Base-by-base conservation (phyloP, 1,139 yeast species). In the Pichia sp. region DNA sequence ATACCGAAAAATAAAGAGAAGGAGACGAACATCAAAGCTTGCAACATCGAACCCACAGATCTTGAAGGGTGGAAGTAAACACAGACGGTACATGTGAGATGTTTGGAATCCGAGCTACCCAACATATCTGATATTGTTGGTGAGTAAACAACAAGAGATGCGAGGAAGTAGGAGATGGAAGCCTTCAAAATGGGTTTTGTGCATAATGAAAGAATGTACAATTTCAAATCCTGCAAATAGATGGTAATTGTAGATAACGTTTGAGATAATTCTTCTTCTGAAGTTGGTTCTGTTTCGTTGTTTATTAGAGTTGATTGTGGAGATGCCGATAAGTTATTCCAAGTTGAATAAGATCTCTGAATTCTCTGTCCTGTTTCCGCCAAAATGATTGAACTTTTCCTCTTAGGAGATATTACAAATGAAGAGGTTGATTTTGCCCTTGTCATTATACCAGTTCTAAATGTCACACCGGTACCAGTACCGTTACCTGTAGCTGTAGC, bases 41-140 rank as follows among this genome's bases (percentile, higher is more conserved):
- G 87, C 40, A 77, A 72, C 93, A 84, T 84, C 18, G 85, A 74
- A 0, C 95, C 95, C 39, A 74, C 72, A 1, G 93, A 71, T 35
- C 94, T 59, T 3, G 88, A 73, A 0, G 94, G 91, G 51, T 84
- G 93, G 62, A 85, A 84, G 56, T 85, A 85, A 3, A 84, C 93
- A 1, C 85, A 83, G 14, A 80, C 81, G 0, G 94, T 85, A 18
- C 94, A 86, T 7, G 81, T 77, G 49, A 83, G 71, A 59, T 85
- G 95, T 53, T 84, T 85, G 19, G 82, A 77, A 56, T 82, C 91
- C 14, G 85, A 70, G 27, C 63, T 55, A 0, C 94, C 94, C 35
- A 83, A 56, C 2, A 74, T 44, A 16, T 54, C 49, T 21, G 82
- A 72, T 30, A 84, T 65, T 3, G 72, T 62, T 0, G 74, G 64